Conservation (phyloP, 1,284 basidiomycete species). For the Bondarzewia mesenterica region DNA sequence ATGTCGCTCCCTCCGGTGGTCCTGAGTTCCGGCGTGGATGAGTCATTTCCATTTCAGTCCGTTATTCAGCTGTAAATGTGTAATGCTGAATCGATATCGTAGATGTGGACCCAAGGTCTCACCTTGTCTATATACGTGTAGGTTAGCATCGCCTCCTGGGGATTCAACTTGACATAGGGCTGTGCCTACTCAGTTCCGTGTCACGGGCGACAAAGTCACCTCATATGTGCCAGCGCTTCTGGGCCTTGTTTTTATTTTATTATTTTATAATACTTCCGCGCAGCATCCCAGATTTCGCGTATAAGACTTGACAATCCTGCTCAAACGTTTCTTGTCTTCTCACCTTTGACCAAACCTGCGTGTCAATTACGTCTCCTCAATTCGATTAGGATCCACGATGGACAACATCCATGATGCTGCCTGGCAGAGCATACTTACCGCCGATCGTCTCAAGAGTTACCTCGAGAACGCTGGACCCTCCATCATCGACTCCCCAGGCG, state of each 20-base stretch:
- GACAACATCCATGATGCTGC: neutral
- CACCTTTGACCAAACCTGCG: too few relatives aligned
- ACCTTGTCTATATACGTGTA: neutral
- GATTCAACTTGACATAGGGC: neutral
- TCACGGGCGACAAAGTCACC: neutral
- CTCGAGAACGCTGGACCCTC: too few relatives aligned
- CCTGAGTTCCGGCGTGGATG: neutral
- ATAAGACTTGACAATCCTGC: neutral
- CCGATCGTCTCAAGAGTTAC: neutral
- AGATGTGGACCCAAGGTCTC: neutral
- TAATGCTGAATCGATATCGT: neutral
- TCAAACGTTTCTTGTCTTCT: neutral
- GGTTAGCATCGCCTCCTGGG: neutral
- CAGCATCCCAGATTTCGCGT: neutral
- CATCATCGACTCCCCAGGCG: neutral
- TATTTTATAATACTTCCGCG: too few relatives aligned
- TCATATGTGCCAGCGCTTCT: too few relatives aligned
- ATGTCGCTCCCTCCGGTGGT: neutral
- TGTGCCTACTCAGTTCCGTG: neutral
- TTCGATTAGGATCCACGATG: neutral
- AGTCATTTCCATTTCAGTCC: too few relatives aligned
- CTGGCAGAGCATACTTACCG: neutral
- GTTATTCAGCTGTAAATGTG: too few relatives aligned
- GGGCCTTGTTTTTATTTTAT: too few relatives aligned
- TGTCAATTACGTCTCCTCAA: too few relatives aligned